Evolutionary conservation across 345 rosid genomes (phyloP), one percentile per base, ranked within the genome.

Genomic region (Hirschfeldia incana): DNA sequence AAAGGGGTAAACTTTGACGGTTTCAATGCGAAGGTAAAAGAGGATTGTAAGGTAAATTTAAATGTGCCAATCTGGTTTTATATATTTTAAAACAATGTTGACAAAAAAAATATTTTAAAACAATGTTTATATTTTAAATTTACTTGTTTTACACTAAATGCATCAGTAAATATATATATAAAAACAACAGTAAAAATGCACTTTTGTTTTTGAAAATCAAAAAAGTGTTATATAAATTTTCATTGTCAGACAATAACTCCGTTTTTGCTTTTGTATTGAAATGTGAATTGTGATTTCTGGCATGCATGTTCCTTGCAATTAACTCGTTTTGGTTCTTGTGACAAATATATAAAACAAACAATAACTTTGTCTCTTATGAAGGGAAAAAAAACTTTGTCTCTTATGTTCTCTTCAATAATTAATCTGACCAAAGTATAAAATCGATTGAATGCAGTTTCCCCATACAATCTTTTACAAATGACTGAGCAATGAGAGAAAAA

Each of bases 381-480:
- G 21, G 21, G 21, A 21, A 21, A 21, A 21, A 21, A 21, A 15
- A 51, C 60, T 53, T 29, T 0, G n/a, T 61, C 6, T 62, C 33
- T 62, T 33, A 6, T 67, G 5, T 46, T 46, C 13, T 4, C 11
- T 7, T 13, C 49, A 27, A 46, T 69, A 28, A 21, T 11, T 9
- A 29, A 70, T 34, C 15, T 11, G 64, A 66, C 36, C 3, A 39
- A 39, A 16, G n/a, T 30, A 67, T 67, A 75, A 42, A 57, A 12
- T 28, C n/a, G 21, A 67, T 42, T 58, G 44, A 55, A 32, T 49
- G 63, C 70, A 74, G 2, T 65, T 17, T 64, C 21, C 42, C 21
- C 42, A 39, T 58, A 67, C 60, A 29, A 6, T 55, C 58, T 57
- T 75, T 67, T 57, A 75, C 46, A 75, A 3, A 15, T 33, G 12